Conservation (phyloP, 2,329 filamentous ascomycete genomes). For the Exserohilum rostratum region DNA sequence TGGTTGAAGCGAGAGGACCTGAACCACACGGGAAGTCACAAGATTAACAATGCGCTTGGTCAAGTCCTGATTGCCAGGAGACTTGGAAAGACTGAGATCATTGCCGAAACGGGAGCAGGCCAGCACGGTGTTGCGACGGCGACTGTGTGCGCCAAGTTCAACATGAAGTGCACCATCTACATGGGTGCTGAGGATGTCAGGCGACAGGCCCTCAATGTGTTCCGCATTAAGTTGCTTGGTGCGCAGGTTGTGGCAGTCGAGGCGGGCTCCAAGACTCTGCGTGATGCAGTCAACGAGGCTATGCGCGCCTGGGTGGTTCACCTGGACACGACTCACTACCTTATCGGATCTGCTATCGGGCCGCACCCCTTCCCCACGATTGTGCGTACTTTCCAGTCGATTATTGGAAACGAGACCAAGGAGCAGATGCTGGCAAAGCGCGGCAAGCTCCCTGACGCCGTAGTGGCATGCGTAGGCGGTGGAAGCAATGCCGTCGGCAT, state of each 20-base stretch:
- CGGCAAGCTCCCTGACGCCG: slow-evolving; percentile 90
- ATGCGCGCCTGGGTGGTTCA: slow-evolving; percentile 92
- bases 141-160: slow-evolving; percentile 96
- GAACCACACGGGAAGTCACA: slow-evolving; percentile 97
- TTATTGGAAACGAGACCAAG: slow-evolving; percentile 95
- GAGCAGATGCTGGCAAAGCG: slow-evolving; percentile 83
- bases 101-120: slow-evolving; percentile 95
- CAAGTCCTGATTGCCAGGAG: slow-evolving; percentile 86
- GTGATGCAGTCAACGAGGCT: slow-evolving; percentile 86
- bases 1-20: slow-evolving; percentile 98
- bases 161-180: slow-evolving; percentile 96
- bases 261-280: slow-evolving; percentile 73
- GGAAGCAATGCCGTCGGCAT: slow-evolving; percentile 95
- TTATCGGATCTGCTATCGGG: slow-evolving; percentile 96
- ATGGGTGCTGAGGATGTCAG: slow-evolving; percentile 99
- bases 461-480: slow-evolving; percentile 95
- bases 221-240: slow-evolving; percentile 95
- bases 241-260: slow-evolving; percentile 93
- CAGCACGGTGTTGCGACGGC: slow-evolving; percentile 98
- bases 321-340: slow-evolving; percentile 94
- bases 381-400: slow-evolving; percentile 94
- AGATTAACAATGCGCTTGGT: slow-evolving; percentile 98
- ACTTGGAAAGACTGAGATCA: slow-evolving; percentile 94
- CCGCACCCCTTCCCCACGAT: slow-evolving; percentile 98
- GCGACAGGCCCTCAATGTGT: slow-evolving; percentile 94